Evolutionary conservation across 176 grass and related monocot species (phyloP), one percentile per base, ranked within the genome.

Genomic region (Bonia amplexicaulis): DNA sequence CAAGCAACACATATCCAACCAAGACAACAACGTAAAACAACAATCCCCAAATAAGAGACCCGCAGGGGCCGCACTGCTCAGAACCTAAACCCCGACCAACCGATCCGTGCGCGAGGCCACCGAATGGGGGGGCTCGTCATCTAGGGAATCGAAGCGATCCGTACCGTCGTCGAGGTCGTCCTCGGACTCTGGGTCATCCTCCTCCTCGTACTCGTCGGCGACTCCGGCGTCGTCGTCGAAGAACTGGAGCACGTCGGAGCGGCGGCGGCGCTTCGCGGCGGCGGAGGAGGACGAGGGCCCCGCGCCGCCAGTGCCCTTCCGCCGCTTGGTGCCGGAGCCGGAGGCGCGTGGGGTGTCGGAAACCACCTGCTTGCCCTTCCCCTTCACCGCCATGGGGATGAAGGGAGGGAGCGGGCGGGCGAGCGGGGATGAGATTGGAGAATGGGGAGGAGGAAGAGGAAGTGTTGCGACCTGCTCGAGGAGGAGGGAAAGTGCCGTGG

Each of bases 321-420:
- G 88, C 69, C 90, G 73, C 92, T 89, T 90, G 19, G 23, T 53
- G 10, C 65, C 37, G 20, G 88, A 68, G 12, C 42, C 48, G 46
- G 57, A 31, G 25, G 15, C n/a, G 41, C 45, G 39, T 11, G 42
- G 84, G 55, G 52, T 2, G 16, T 82, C 58, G n/a, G 79, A 6
- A 5, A 78, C 90, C 49, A 92, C 71, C 81, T 96, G 74, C 84
- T 99, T 99, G 29, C 90, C 91, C 78, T 96, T 99, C 57, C 90
- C 90, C 81, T 88, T 94, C 69, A 89, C 69, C 76, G 91, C 90
- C 96, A 96, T 99, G 80, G 85, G 20, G 19, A 9, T 19, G 71
- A 48, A 48, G 64, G 23, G n/a, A 40, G 64, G 23, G 33, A 54
- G 15, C 29, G 39, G 6, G 70, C 37, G 52, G n/a, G 37, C 33